Evolutionary conservation across 371 early-diverging fungal species (phyloP).

Genomic region (Parasitella parasitica): DNA sequence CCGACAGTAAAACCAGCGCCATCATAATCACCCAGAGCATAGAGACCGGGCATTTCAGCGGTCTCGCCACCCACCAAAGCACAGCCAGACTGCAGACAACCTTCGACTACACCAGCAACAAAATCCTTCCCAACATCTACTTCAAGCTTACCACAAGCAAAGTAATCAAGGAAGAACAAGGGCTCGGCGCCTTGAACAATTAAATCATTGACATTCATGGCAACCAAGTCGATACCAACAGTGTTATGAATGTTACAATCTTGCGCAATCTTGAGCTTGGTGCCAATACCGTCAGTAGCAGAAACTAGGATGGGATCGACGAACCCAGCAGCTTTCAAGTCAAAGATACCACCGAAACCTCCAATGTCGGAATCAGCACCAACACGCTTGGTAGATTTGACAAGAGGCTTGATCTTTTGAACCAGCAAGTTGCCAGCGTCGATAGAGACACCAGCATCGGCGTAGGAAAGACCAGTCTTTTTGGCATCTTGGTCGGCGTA

Average conservation of each 20-base stretch:
- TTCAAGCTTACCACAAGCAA: conserved; percentile 92
- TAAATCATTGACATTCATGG: conserved; percentile 98
- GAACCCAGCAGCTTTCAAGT: conserved; percentile 90
- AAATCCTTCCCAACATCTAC: conserved; percentile 90
- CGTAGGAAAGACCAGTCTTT: conserved; percentile 73
- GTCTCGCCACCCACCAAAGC: conserved; percentile 98
- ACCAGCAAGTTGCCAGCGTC: conserved; percentile 95
- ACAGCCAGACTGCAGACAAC: conserved; percentile 89
- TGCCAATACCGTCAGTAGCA: conserved; percentile 98
- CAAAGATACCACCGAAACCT: conserved; percentile 97
- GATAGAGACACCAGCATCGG: conserved; percentile 94
- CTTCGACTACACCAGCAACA: conserved; percentile 92
- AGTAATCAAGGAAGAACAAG: conserved; percentile 96
- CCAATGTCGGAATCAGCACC: conserved; percentile 97
- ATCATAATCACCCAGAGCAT: conserved; percentile 86
- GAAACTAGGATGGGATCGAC: conserved; percentile 90
- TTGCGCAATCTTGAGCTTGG: conserved; percentile 96
- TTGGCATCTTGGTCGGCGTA: conserved; percentile 49
- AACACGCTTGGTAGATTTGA: conserved; percentile 86
- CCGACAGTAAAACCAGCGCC: conserved; percentile 98
- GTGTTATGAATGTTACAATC: conserved; percentile 83
- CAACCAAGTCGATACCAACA: conserved; percentile 95
- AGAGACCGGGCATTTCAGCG: conserved; percentile 99
- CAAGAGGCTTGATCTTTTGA: conserved; percentile 91
- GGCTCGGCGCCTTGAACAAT: conserved; percentile 99